Conservation (phyloP, 2,329 filamentous ascomycete genomes). For the Juglanconis sp. region DNA sequence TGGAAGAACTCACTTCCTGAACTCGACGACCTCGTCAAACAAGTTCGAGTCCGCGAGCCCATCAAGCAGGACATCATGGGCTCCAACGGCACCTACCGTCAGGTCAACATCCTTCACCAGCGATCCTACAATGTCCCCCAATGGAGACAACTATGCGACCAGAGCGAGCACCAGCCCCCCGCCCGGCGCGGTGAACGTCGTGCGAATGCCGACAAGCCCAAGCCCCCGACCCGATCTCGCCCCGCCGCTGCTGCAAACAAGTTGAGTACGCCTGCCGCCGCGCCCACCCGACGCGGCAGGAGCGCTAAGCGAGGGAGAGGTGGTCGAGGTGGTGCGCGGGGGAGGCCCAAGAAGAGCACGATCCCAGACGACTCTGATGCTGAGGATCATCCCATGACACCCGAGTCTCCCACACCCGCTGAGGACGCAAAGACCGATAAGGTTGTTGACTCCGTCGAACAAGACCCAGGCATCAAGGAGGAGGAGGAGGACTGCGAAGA, state of each 20-base stretch:
- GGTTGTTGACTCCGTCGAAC: slow-evolving; percentile 48
- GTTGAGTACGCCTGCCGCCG: slow-evolving; percentile 4
- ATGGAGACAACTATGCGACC: slow-evolving; percentile 90
- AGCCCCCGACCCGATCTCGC: slow-evolving; percentile 37
- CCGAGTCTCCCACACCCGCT: slow-evolving; percentile 49
- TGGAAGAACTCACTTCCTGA: slow-evolving; percentile 80
- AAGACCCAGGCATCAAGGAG: slow-evolving; percentile 39
- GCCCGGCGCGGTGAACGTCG: slow-evolving; percentile 82
- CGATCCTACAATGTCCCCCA: slow-evolving; percentile 95
- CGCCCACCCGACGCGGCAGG: slow-evolving; percentile 8
- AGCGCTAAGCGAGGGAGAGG: slow-evolving; percentile 12
- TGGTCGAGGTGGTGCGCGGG: slow-evolving; percentile 38
- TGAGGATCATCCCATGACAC: slow-evolving; percentile 57
- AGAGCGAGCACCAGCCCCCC: slow-evolving; percentile 93
- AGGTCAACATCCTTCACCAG: slow-evolving; percentile 95
- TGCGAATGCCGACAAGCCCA: slow-evolving; percentile 53
- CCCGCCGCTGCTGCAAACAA: slow-evolving; percentile 26
- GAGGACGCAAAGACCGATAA: slow-evolving; percentile 27
- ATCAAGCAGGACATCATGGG: slow-evolving; percentile 99
- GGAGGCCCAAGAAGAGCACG: slow-evolving; percentile 34
- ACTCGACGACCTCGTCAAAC: slow-evolving; percentile 83
- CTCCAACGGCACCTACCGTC: slow-evolving; percentile 89
- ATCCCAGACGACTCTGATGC: slow-evolving; percentile 36
- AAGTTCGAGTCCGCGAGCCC: slow-evolving; percentile 89
- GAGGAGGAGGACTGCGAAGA: slow-evolving; percentile 47